Conservation (phyloP, 352 stramenopile species). For the Phytopythium montanum region DNA sequence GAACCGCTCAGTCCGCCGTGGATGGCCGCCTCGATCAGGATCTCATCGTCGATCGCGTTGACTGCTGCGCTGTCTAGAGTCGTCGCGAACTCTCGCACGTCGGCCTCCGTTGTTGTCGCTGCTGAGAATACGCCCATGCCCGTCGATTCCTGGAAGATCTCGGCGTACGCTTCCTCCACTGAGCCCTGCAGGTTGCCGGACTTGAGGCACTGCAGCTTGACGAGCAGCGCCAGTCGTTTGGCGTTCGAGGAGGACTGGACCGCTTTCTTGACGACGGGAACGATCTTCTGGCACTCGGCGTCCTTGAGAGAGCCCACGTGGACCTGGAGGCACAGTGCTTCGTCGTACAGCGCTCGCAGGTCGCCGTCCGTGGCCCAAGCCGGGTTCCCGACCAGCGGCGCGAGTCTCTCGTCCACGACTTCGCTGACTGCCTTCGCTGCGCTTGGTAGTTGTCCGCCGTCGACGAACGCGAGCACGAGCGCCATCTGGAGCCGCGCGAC, state of each 20-base stretch:
- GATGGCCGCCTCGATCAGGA: conserved; percentile 53
- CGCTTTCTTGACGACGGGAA: conserved; percentile 53
- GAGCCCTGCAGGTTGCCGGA: conserved; percentile 35
- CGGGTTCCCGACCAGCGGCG: conserved; percentile 32
- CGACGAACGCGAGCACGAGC: conserved; percentile 65
- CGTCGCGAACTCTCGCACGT: conserved; percentile 32
- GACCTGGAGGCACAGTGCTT: conserved; percentile 61
- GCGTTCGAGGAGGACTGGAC: conserved; percentile 19
- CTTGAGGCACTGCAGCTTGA: conserved; percentile 68
- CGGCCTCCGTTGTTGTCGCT: conserved; percentile 24
- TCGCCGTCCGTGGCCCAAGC: conserved; percentile 15
- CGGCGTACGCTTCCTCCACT: conserved; percentile 39
- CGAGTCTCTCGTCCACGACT: conserved; percentile 56
- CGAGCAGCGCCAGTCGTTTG: conserved; percentile 39
- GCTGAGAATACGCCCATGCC: conserved; percentile 32
- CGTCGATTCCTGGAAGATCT: conserved; percentile 63
- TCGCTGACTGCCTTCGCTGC: conserved; percentile 67
- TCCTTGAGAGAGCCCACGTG: conserved; percentile 77
- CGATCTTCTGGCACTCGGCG: conserved; percentile 68
- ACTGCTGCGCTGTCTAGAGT: conserved; percentile 23
- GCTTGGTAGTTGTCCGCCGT: conserved; percentile 51
- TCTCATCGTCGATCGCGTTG: conserved; percentile 46
- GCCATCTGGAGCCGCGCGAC: conserved; percentile 53
- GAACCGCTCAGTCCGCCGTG: conserved; percentile 38
- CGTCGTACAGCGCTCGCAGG: conserved; percentile 48